phyloP scores from a whole-genome alignment of 805 yeast species.

The Zygoascus biomembranicola region DNA sequence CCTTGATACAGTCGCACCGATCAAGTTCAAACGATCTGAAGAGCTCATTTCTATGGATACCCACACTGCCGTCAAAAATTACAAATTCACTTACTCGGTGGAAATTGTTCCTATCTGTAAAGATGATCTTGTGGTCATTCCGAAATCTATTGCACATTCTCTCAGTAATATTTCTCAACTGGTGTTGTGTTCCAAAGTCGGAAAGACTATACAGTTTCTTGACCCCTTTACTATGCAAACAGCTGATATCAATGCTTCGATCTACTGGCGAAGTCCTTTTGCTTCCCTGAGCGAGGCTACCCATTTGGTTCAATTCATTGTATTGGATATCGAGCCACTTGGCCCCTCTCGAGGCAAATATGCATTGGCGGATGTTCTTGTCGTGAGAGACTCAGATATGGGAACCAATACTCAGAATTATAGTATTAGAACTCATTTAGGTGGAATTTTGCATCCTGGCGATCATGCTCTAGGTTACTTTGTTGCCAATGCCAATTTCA shows the following conservation, averaged over 20 bases:
- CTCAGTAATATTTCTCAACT: slow-evolving; percentile 73
- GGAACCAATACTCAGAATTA: slow-evolving; percentile 50
- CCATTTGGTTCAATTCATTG: slow-evolving; percentile 74
- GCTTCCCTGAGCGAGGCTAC: slow-evolving; percentile 52
- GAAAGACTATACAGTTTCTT: slow-evolving; percentile 72
- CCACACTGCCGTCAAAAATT: slow-evolving; percentile 79
- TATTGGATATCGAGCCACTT: slow-evolving; percentile 84
- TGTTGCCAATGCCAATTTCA: slow-evolving; percentile 71
- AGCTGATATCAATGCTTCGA: slow-evolving; percentile 61
- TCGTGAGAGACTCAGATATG: slow-evolving; percentile 74
- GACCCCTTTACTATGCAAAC: slow-evolving; percentile 72
- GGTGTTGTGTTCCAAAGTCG: slow-evolving; percentile 73
- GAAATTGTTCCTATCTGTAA: slow-evolving; percentile 92
- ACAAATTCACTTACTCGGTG: slow-evolving; percentile 80
- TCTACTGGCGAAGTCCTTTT: slow-evolving; percentile 79
- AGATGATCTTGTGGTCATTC: slow-evolving; percentile 84
- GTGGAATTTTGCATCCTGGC: slow-evolving; percentile 89
- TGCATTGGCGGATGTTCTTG: slow-evolving; percentile 77
- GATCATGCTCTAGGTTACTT: slow-evolving; percentile 87
- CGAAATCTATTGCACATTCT: slow-evolving; percentile 68
- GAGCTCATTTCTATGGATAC: slow-evolving; percentile 84
- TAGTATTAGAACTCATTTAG: slow-evolving; percentile 78
- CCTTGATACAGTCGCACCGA: slow-evolving; percentile 71
- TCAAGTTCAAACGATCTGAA: slow-evolving; percentile 72
- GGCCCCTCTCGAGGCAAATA: slow-evolving; percentile 70